Conservation (phyloP, 2,329 filamentous ascomycete genomes). For the Pseudogymnoascus pannorum region DNA sequence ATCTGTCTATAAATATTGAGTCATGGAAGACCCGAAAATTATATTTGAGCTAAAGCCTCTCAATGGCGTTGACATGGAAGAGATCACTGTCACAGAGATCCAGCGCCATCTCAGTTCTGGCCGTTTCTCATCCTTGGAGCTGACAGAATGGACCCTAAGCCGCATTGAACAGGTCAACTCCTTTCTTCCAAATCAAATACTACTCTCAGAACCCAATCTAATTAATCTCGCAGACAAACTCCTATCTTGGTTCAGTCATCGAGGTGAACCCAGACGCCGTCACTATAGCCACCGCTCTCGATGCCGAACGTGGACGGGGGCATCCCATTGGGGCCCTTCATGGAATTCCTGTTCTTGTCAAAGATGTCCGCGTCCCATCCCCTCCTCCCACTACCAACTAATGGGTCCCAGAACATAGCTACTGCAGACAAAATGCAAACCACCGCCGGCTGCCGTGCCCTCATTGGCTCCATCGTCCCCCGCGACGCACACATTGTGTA, state of each 20-base stretch:
- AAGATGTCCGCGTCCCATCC: conserved; percentile 31
- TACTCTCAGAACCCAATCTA: neutral
- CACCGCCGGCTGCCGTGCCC: conserved; percentile 48
- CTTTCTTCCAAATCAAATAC: neutral
- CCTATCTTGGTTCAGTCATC: conserved; percentile 16
- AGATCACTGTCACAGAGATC: conserved; percentile 5
- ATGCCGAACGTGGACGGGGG: conserved; percentile 16
- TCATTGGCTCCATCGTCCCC: conserved; percentile 46
- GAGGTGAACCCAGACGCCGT: conserved; percentile 25
- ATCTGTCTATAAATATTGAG: neutral
- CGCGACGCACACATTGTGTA: conserved; percentile 47
- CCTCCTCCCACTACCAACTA: neutral
- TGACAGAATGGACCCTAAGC: conserved; percentile 4
- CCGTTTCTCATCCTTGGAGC: conserved; percentile 4
- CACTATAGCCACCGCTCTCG: conserved; percentile 16
- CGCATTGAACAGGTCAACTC: neutral
- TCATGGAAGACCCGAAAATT: neutral
- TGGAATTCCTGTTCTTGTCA: conserved; percentile 51
- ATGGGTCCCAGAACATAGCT: conserved; percentile 39
- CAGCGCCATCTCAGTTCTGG: neutral
- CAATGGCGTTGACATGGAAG: conserved; percentile 6
- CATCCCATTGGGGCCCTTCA: conserved; percentile 36
- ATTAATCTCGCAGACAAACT: neutral
- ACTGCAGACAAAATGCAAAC: conserved; percentile 50
- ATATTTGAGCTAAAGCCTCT: neutral